Base-by-base conservation (phyloP, 805 yeast genomes). In the Suhomyces vadensis region DNA sequence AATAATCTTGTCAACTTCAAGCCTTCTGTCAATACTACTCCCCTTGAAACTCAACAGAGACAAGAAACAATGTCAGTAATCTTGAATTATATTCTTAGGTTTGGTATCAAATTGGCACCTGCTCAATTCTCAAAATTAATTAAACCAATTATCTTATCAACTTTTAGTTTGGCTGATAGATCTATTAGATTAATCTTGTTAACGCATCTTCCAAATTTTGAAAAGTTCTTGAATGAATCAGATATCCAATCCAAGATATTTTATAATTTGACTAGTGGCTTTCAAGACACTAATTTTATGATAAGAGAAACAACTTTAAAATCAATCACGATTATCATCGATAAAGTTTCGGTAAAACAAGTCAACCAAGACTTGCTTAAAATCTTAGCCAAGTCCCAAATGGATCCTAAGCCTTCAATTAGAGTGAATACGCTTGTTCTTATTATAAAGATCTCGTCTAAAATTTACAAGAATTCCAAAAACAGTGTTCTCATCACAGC, bases 401-500 rank as follows among this genome's bases (percentile, higher is more conserved):
- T 74, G 61, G 96, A 89, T 58, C 81, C 80, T 4, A 80, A 79
- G 39, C 83, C 92, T 1, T 85, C 85, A 8, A 83, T 89, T 23
- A 67, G 96, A 53, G 85, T 88, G 3, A 85, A 85, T 55, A 87
- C 95, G 0, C 78, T 88, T 11, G 72, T 85, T 16, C 74, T 87
- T 35, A 74, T 89, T 25, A 81, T 85, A 31, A 79, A 79, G 43
- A 79, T 89, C 36, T 82, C 94, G 0, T 61, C 73, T 24, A 65
- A 71, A 46, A 75, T 89, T 53, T 81, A 81, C 54, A 56, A 69
- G 16, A 63, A 60, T 11, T 71, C 85, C 3, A 74, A 91, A 46
- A 74, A 87, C 7, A 82, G 81, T 17, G 96, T 94, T 2, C 67
- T 94, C 38, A 82, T 89, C 2, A 89, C 97, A 1, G 98, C 97